Conservation (phyloP, 2,329 filamentous ascomycete species). For the Calonectria pseudoreteaudii region DNA sequence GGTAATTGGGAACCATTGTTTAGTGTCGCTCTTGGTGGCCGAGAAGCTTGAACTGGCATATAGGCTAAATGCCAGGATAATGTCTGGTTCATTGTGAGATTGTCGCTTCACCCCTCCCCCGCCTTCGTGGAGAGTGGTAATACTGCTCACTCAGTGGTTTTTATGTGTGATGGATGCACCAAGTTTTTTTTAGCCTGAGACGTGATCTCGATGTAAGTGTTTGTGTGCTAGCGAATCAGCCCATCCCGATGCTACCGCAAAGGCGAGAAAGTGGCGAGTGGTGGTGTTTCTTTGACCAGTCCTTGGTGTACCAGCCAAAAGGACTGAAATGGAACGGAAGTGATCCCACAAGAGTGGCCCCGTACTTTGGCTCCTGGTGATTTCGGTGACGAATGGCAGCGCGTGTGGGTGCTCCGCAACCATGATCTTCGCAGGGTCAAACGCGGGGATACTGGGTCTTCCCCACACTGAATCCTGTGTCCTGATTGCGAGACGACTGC, state of each 20-base stretch:
- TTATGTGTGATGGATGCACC: too few species aligned
- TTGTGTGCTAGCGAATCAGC: neutral
- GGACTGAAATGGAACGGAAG: neutral
- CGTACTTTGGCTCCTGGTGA: neutral
- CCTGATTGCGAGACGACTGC: neutral
- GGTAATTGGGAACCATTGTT: neutral
- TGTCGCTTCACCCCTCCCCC: neutral
- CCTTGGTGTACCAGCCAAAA: neutral
- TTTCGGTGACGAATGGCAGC: neutral
- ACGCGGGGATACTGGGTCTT: constrained; percentile 13
- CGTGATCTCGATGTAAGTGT: neutral
- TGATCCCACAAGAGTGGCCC: neutral
- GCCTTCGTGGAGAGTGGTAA: neutral
- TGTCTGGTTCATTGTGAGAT: neutral
- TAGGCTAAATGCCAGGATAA: constrained; percentile 19
- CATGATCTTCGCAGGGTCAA: constrained; percentile 12
- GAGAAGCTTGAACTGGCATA: neutral
- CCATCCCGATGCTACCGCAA: neutral
- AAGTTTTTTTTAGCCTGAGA: neutral
- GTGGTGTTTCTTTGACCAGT: neutral
- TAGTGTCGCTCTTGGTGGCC: neutral
- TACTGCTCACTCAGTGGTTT: neutral
- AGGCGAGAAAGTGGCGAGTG: neutral
- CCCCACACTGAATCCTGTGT: constrained; percentile 4
- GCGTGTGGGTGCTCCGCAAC: neutral